Evolutionary conservation across 2,329 filamentous ascomycete species (phyloP), one percentile per base, ranked within the genome.

Genomic region (Trichophyton mentagrophytes): DNA sequence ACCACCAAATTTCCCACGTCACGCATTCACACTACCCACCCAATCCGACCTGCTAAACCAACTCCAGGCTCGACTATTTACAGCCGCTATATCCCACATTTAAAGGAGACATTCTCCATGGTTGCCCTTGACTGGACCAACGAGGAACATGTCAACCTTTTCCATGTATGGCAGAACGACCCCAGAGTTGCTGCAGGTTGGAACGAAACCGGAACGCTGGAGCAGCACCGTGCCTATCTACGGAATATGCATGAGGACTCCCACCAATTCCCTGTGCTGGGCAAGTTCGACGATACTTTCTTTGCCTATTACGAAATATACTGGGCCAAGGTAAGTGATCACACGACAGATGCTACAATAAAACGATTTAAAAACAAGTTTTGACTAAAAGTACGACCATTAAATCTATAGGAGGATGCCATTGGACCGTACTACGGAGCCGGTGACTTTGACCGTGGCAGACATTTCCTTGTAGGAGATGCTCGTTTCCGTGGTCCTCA

Each of bases 261-360:
- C 30, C 88, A 91, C 72, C 82, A 86, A 64, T 75, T 90, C 59
- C 82, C 85, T 25, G 76, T 91, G 53, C 77, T 91, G 62, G 88
- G 84, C 5, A 80, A 81, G 27, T 92, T 89, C 70, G 82, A 91
- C 61, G 85, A 87, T 33, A 79, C 78, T 1, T 81, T 77, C 56
- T 91, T 91, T 70, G 85, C 86, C 0, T 91, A 91, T 70, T 90
- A 88, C 69, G 88, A 92, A 71, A 77, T 90, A 1, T 91, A 90
- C 71, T 91, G 87, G 87, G 85, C 84, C 40, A 85, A 84, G 77
- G 80, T 82, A 73, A 64, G 72, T 27, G 46, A 25, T 25, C 11
- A 33, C 40, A 27, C 56, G 30, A 20, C 60, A 61, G 5, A 44
- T n/a, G n/a, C 3, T 13, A 13, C 6, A 44, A 44, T n/a, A 17